Percentiles rank a stretch among this genome's conserved stretches.
Evolutionary conservation across 345 rosid species (phyloP).

Genomic region (Pistacia atlantica): DNA sequence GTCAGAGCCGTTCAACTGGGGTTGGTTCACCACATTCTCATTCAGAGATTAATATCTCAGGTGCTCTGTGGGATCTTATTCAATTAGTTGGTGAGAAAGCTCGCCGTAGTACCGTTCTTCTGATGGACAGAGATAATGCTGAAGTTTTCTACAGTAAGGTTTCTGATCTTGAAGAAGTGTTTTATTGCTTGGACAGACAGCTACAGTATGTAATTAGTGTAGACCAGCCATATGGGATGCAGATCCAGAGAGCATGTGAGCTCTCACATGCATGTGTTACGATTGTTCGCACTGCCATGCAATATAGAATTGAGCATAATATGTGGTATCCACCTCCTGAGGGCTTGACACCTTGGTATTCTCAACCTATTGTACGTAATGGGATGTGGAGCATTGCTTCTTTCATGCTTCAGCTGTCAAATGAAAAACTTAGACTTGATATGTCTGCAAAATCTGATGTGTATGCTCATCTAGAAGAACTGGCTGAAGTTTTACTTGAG

Average conservation of each 20-base stretch:
- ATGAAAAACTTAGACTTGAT: slow-evolving; percentile 56
- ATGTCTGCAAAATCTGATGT: slow-evolving; percentile 62
- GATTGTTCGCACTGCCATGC: slow-evolving; percentile 60
- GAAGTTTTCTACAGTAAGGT: slow-evolving; percentile 97
- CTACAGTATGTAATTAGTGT: slow-evolving; percentile 63
- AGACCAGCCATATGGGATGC: slow-evolving; percentile 56
- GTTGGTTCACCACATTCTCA: slow-evolving; percentile 40
- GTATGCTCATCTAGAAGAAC: slow-evolving; percentile 55
- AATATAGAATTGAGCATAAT: slow-evolving; percentile 73
- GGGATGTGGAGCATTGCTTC: slow-evolving; percentile 84
- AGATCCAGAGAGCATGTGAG: slow-evolving; percentile 75
- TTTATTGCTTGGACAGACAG: slow-evolving; percentile 74
- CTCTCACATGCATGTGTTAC: slow-evolving; percentile 74
- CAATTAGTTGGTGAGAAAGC: slow-evolving; percentile 89
- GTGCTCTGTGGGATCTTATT: slow-evolving; percentile 93
- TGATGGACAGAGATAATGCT: slow-evolving; percentile 96
- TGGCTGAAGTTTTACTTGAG: slow-evolving; percentile 77
- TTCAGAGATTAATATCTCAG: slow-evolving; percentile 56
- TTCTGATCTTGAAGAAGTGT: slow-evolving; percentile 83
- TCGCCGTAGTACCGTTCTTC: slow-evolving; percentile 80
- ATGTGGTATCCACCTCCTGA: slow-evolving; percentile 95
- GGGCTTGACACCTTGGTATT: slow-evolving; percentile 84
- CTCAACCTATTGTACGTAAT: slow-evolving; percentile 63
- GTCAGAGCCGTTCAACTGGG: slow-evolving; percentile 62
- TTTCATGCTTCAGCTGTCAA: slow-evolving; percentile 66